Base-by-base conservation (phyloP, 108 stramenopile genomes). In the Cyclotella cryptica region DNA sequence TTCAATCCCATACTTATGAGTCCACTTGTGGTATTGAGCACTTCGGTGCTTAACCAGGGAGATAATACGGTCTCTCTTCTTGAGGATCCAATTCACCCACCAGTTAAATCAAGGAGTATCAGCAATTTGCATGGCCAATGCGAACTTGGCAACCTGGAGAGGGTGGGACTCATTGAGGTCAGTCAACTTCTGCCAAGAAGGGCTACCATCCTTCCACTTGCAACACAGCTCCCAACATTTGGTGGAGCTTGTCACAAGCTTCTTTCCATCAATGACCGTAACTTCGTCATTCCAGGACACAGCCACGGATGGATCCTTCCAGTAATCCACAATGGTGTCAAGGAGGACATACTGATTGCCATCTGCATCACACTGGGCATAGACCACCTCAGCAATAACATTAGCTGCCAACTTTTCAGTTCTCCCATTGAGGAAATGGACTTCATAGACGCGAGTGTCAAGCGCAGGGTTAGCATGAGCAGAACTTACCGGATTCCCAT, bases 81-180 rank as follows among this genome's bases (percentile, higher is more conserved):
- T 49, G 0, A 66, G 30, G 13, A 21, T 19, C 13, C 3, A 17
- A 2, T 3, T 41, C 9, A 66, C 66, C 44, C 44, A 49, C 44
- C 66, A 66, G 42, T 49, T 66, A 75, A 64, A 74, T 22, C 57
- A 73, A 19, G 72, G 73, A 27, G 75, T 52, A 35, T 70, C 12
- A 53, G 30, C 49, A 39, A 84, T 52, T n/a, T 51, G 14, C 15
- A 53, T 61, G 6, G 59, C 60, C 12, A 63, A 49, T 10, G 60
- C 72, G 52, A 79, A 71, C 29, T 79, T 77, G 19, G 73, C 77
- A 14, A 75, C 22, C 43, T 79, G 55, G 4, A 86, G 24, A 5
- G 78, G 83, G 59, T 75, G 19, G 2, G 57, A 69, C 39, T 60
- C 78, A 69, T 77, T 81, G 45, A 85, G 27, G 29, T 71, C 75